Conservation (phyloP, 208 protist genomes). For the Acanthamoeba sp. region DNA sequence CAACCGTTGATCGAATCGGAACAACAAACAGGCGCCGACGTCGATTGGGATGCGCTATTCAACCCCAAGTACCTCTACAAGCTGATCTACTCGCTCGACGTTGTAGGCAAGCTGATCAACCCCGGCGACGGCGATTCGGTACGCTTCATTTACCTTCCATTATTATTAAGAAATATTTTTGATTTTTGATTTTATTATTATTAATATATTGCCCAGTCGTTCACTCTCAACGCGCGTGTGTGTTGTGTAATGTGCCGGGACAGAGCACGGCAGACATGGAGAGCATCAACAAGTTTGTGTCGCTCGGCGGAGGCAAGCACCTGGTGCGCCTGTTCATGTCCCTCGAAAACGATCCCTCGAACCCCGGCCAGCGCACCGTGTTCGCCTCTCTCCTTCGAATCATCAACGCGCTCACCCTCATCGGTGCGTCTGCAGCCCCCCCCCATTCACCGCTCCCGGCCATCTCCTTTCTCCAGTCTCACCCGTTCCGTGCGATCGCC, state of each 20-base stretch:
- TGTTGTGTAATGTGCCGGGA: not conserved
- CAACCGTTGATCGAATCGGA: not conserved
- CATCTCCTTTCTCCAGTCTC: not conserved
- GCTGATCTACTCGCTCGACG: conserved; percentile 77
- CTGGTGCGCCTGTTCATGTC: conserved; percentile 66
- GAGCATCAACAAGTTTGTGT: conserved; percentile 21
- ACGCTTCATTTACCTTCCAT: not conserved
- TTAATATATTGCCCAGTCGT: not conserved
- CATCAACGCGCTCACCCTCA: conserved; percentile 19
- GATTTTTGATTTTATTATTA: not conserved
- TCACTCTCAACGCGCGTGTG: too few species aligned
- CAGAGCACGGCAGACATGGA: conserved; percentile 29
- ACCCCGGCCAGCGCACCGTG: conserved; percentile 23
- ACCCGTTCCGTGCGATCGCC: too few species aligned
- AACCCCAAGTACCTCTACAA: conserved; percentile 78
- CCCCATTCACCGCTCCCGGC: too few species aligned
- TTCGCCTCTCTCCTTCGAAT: conserved; percentile 55
- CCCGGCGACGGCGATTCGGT: not conserved
- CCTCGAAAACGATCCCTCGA: conserved; percentile 26
- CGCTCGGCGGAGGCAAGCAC: conserved; percentile 50
- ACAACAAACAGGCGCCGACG: not conserved
- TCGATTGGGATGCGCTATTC: conserved; percentile 71
- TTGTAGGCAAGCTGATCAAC: conserved; percentile 70
- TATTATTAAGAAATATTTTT: not conserved
- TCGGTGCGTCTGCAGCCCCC: not conserved